These are phyloP conservation scores for Candida boleticola DNA, from an alignment of 805 yeast species.

Conservation along the genomic window DNA sequence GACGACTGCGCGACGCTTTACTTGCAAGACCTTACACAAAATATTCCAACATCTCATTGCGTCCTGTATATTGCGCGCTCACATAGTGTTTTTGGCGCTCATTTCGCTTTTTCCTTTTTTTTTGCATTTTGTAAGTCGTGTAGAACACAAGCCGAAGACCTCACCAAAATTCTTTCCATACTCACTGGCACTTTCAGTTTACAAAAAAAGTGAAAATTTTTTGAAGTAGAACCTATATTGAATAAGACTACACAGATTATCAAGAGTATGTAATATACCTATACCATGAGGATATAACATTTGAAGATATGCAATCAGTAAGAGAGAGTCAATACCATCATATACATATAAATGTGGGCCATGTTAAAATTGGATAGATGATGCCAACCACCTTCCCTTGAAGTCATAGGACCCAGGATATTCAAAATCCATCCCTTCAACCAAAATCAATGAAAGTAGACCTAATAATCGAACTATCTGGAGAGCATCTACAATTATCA, in stretches of 20 bases:
- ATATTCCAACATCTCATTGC: neutral
- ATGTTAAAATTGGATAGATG: too few species aligned
- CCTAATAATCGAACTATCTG: too few species aligned
- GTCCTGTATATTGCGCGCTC: neutral
- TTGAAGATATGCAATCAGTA: too few species aligned
- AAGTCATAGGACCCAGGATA: too few species aligned
- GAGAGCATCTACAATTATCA: too few species aligned
- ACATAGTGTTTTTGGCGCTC: too few species aligned
- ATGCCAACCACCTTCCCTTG: too few species aligned
- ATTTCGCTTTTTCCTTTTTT: too few species aligned
- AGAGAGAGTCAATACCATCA: too few species aligned
- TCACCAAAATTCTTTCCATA: neutral
- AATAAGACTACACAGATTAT: constrained; percentile 2
- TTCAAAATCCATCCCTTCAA: too few species aligned
- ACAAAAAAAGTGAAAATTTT: constrained; percentile 6
- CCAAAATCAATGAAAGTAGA: too few species aligned
- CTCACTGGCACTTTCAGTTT: constrained; percentile 1
- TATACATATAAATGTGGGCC: too few species aligned
- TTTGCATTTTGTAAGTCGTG: constrained; percentile 2
- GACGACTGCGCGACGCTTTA: neutral
- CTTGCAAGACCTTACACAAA: neutral
- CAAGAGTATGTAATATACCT: constrained; percentile 3
- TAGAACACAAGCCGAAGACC: neutral
- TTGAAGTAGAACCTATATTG: neutral
- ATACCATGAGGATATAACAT: neutral